phyloP scores from a whole-genome alignment of 305 asterid genomes.

The Rubia tinctorum region DNA sequence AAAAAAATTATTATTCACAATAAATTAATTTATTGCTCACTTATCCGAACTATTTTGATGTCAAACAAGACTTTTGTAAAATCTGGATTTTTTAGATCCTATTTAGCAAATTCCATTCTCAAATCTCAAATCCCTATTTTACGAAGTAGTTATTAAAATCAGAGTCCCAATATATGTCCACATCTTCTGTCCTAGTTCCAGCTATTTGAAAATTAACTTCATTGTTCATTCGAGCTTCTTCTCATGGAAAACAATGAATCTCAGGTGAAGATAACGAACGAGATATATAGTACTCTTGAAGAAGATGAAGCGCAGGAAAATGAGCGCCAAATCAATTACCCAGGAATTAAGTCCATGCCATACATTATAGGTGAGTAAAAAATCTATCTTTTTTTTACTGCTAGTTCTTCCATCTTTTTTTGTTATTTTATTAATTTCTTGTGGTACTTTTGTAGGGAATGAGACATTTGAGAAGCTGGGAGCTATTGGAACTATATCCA shows the following conservation, averaged over 20 bases:
- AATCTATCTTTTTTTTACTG: not conserved
- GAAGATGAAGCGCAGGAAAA: not conserved
- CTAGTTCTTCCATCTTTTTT: not conserved
- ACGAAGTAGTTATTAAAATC: no score
- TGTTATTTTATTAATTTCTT: not conserved
- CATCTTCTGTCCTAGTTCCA: not conserved
- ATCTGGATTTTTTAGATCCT: not conserved
- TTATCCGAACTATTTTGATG: no score
- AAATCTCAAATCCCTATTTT: no score
- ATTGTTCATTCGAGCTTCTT: not conserved
- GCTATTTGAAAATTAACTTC: no score
- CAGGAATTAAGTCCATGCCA: constrained; percentile 24
- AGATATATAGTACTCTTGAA: not conserved
- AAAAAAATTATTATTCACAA: no score
- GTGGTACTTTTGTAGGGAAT: constrained; percentile 40
- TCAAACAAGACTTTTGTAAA: not conserved
- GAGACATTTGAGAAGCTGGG: constrained; percentile 92
- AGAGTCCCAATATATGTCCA: not conserved
- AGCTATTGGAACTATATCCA: constrained; percentile 57
- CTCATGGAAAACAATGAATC: not conserved
- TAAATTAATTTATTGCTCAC: no score
- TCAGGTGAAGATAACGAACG: not conserved
- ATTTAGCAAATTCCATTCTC: not conserved
- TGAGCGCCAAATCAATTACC: constrained; percentile 12
- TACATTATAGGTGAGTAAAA: constrained; percentile 3